Percentiles rank a stretch among this genome's conserved stretches.
These are phyloP conservation scores for Acanthamoeba culbertsoni DNA, from an alignment of 208 protist species.

Conservation along the genomic window DNA sequence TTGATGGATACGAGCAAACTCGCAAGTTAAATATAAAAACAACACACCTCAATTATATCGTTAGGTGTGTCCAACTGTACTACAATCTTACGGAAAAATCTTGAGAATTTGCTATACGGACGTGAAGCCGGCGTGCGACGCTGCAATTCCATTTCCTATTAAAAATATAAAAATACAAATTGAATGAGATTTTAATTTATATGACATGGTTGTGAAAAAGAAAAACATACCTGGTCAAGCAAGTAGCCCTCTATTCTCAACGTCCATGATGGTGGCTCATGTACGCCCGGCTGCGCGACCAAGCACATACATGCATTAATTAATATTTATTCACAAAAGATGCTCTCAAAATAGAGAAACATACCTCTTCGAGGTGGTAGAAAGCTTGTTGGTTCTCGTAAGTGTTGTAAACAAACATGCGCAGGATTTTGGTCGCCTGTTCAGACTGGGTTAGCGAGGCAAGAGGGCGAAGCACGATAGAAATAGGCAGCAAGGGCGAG, in stretches of 20 bases:
- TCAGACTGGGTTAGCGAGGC: too few relatives aligned
- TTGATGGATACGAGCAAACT: neutral
- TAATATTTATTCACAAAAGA: neutral
- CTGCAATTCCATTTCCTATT: constrained; percentile 2
- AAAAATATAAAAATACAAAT: too few relatives aligned
- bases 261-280: constrained; percentile 46
- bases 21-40: neutral
- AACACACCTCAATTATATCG: neutral
- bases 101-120: constrained; percentile 17
- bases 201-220: neutral
- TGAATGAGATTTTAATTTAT: too few relatives aligned
- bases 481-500: neutral
- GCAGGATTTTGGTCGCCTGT: constrained; percentile 6
- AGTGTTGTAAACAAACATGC: constrained; percentile 57
- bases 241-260: constrained; percentile 37
- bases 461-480: neutral
- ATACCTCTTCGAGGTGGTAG: constrained; percentile 44
- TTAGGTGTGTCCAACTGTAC: constrained; percentile 15
- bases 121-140: neutral
- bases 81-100: constrained; percentile 38
- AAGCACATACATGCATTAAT: neutral
- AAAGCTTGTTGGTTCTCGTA: constrained; percentile 39
- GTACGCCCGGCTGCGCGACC: neutral
- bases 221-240: neutral
- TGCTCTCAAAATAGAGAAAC: neutral